These are phyloP conservation scores for Triangularia setosa DNA, from an alignment of 2,329 filamentous ascomycete species.

Conservation along the genomic window DNA sequence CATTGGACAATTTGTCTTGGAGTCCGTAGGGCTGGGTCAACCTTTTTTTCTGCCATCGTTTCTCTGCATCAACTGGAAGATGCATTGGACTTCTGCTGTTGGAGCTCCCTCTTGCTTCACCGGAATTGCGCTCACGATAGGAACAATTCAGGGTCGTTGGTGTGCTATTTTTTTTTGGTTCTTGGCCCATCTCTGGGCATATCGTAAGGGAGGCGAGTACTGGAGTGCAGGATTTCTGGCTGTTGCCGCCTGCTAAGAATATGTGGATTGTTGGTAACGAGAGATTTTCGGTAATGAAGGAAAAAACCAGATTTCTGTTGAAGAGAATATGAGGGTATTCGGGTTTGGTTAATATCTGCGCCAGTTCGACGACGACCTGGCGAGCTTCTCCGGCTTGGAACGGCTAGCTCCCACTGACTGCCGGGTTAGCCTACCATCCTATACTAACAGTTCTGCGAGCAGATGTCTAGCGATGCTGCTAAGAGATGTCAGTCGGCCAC, in stretches of 20 bases:
- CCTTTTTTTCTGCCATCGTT: background rate
- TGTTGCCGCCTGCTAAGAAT: too few species aligned
- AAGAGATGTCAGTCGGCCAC: background rate
- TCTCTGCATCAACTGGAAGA: background rate
- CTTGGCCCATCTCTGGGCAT: too few species aligned
- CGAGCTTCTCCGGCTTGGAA: background rate
- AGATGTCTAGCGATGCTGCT: background rate
- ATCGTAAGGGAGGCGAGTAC: too few species aligned
- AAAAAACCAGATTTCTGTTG: background rate
- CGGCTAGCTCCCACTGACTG: background rate
- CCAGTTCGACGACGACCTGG: background rate
- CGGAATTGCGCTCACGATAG: too few species aligned
- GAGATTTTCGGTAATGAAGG: too few species aligned
- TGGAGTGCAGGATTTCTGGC: too few species aligned
- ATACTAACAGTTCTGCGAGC: background rate
- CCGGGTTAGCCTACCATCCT: background rate
- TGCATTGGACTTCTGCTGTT: too few species aligned
- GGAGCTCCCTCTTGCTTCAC: too few species aligned
- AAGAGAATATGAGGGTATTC: background rate
- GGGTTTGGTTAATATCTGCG: background rate
- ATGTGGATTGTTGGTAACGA: too few species aligned
- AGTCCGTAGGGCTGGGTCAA: conserved; percentile 1
- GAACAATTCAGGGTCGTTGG: too few species aligned
- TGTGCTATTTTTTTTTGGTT: too few species aligned
- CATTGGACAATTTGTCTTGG: conserved; percentile 12